phyloP scores from a whole-genome alignment of 2,329 filamentous ascomycete species.

The Paecilomyces sp. region DNA sequence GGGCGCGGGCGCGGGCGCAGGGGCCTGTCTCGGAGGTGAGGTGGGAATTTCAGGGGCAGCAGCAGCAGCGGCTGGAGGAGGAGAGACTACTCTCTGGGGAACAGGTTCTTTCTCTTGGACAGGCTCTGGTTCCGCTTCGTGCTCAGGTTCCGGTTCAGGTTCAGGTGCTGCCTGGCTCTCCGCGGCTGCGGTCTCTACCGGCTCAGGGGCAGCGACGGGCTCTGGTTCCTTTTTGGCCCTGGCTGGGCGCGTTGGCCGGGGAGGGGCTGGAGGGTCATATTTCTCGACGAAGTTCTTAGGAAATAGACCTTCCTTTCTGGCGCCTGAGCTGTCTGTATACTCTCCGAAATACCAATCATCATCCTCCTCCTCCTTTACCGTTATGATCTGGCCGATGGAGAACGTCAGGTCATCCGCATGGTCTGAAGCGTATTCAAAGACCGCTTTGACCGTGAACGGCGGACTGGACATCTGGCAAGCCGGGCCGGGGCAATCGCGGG shows the following conservation, averaged over 20 bases:
- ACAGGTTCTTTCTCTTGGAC: constrained; percentile 12
- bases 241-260: constrained; percentile 65
- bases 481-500: neutral
- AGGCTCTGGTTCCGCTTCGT: constrained; percentile 18
- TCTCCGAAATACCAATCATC: constrained; percentile 89
- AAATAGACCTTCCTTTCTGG: constrained; percentile 78
- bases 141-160: constrained; percentile 31
- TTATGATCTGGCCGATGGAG: constrained; percentile 77
- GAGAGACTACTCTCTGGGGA: constrained; percentile 12
- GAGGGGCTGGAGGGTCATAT: constrained; percentile 85
- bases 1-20: constrained; percentile 17
- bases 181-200: constrained; percentile 23
- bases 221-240: constrained; percentile 60
- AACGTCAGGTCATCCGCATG: constrained; percentile 96
- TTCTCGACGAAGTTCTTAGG: constrained; percentile 96
- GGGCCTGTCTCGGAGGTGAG: constrained; percentile 19
- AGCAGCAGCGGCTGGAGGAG: constrained; percentile 15
- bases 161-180: constrained; percentile 26
- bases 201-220: constrained; percentile 28
- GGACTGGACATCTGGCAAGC: constrained; percentile 56
- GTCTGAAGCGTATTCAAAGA: constrained; percentile 87
- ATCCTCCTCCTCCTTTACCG: constrained; percentile 86
- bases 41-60: constrained; percentile 17
- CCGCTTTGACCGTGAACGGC: constrained; percentile 88
- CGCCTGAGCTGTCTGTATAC: constrained; percentile 69